Evolutionary conservation across 1,139 yeast species (phyloP), one percentile per base, ranked within the genome.

Genomic region (Suhomyces terraborum): DNA sequence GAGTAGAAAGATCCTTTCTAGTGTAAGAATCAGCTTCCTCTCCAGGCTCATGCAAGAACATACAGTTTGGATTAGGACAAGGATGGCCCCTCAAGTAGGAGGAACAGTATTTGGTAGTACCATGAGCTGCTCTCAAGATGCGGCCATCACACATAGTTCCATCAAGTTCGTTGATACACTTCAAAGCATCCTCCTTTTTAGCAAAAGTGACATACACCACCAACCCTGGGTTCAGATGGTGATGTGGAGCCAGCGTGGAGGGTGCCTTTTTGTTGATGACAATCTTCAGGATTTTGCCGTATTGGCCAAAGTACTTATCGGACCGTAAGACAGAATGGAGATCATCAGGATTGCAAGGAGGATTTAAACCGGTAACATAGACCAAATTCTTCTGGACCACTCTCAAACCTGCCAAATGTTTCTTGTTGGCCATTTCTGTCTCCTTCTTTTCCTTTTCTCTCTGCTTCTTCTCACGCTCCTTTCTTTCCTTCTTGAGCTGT

Each of bases 31-130:
- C 98, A 1, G 98, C 98, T 62, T 94, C 98, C 68, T 94, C 99
- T 46, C 99, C 98, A 3, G 98, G 98, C 64, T 94, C 98, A 62
- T 94, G 99, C 55, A 94, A 75, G 59, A 93, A 94, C 98, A 94
- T 94, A 75, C 99, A 94, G 61, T 89, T 89, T 47, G 98, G 98
- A 64, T 94, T 94, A 46, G 96, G 98, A 67, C 99, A 94, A 16
- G 95, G 84, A 61, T 88, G 95, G 29, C 97, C 97, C 50, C 98
- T 79, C 50, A 94, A 73, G 61, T 94, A 94, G 2, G 96, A 85
- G 12, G 96, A 88, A 64, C 99, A 94, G 67, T 94, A 94, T 65
- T 94, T 94, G 10, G 99, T 94, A 4, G 98, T 94, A 58, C 99
- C 99, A 63, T 91, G 95, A 0, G 98, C 98, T 12, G 98, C 98